Conservation (phyloP, 208 protist genomes). For the Wallacemonas sp. region DNA sequence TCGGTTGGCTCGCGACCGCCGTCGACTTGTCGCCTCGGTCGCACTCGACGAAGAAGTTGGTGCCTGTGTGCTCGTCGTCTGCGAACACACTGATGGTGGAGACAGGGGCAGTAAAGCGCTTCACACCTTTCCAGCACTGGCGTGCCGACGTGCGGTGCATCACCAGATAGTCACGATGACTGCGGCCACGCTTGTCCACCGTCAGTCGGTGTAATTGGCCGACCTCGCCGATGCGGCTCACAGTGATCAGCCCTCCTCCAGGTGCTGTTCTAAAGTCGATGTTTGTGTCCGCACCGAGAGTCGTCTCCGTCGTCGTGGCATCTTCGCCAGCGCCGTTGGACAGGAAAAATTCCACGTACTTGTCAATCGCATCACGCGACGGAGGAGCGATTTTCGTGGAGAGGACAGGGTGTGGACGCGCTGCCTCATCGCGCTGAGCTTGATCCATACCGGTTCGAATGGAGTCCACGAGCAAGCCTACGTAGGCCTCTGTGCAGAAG, state of each 20-base stretch:
- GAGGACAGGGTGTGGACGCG: conserved; percentile 8
- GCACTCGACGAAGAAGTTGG: conserved; percentile 23
- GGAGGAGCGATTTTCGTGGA: conserved; percentile 19
- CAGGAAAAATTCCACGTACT: conserved; percentile 69
- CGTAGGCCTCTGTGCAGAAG: conserved; percentile 44
- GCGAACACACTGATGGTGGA: conserved; percentile 21
- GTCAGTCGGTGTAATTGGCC: background rate
- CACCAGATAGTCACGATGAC: conserved; percentile 11
- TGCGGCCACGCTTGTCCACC: conserved; percentile 7
- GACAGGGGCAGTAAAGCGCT: conserved; percentile 14
- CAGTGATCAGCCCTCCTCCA: background rate
- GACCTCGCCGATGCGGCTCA: background rate
- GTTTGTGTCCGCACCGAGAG: background rate
- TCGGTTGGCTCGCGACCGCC: background rate
- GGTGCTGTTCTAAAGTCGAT: background rate
- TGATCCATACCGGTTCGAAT: conserved; percentile 36
- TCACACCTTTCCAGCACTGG: conserved; percentile 14
- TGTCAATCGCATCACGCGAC: conserved; percentile 23
- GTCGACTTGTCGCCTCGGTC: background rate
- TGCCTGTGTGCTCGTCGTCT: conserved; percentile 20
- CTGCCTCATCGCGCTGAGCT: conserved; percentile 6
- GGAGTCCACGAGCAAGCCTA: conserved; percentile 46
- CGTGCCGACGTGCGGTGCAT: conserved; percentile 10
- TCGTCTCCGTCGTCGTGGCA: background rate
- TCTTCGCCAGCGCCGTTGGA: conserved; percentile 18